These are phyloP conservation scores for Quercus phellos DNA, from an alignment of 331 rosid genomes.

Conservation along the genomic window DNA sequence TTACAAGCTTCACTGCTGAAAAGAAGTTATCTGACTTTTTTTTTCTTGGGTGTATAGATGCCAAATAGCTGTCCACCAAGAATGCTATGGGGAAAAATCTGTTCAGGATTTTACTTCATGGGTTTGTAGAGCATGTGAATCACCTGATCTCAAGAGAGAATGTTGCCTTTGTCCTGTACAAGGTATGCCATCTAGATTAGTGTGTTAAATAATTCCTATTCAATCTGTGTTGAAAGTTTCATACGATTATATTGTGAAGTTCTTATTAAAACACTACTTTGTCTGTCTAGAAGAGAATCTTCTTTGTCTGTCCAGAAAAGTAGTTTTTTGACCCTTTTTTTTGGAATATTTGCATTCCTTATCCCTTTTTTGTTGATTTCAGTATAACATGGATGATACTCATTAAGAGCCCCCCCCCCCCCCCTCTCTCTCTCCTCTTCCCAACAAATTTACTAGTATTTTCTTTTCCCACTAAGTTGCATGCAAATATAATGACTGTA, in stretches of 20 bases:
- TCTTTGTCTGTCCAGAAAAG: not conserved
- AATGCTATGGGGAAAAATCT: conserved; percentile 88
- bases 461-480: not conserved
- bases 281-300: not conserved
- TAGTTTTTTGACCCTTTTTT: not conserved
- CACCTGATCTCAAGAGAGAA: conserved; percentile 79
- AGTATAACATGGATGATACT: not conserved
- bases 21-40: not conserved
- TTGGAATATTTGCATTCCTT: not conserved
- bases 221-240: conserved; percentile 11
- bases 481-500: not conserved
- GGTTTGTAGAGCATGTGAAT: conserved; percentile 97
- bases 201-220: conserved; percentile 23
- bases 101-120: conserved; percentile 89
- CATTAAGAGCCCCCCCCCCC: not conserved
- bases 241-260: conserved; percentile 1
- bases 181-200: conserved; percentile 43
- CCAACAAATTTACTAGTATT: not conserved
- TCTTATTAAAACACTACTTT: not conserved
- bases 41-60: conserved; percentile 50
- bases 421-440: too few relatives aligned
- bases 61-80: conserved; percentile 98
- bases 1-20: not conserved
- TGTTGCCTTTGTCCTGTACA: conserved; percentile 98
- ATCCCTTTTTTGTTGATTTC: not conserved